Conservation (phyloP, 371 early-diverging fungal genomes). For the Blakeslea trispora region DNA sequence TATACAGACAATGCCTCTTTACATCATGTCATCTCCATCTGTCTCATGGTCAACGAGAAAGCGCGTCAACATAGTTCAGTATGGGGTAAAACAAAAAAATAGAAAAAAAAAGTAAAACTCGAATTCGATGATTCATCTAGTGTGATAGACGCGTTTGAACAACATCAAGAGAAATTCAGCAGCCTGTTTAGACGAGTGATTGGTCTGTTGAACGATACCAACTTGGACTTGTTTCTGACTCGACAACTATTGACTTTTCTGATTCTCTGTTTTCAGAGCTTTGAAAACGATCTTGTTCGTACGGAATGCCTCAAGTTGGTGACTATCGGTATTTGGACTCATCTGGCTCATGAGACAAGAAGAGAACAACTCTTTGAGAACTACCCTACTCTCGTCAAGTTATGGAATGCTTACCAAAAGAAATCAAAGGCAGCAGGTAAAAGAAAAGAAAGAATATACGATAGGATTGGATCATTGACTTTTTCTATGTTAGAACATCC, state of each 20-base stretch:
- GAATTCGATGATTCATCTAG: too few species aligned
- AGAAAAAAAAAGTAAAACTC: too few species aligned
- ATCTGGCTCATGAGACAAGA: conserved; percentile 49
- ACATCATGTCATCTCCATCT: conserved; percentile 73
- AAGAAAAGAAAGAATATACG: too few species aligned
- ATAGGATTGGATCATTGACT: too few species aligned
- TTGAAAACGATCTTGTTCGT: conserved; percentile 77
- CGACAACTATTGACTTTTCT: conserved; percentile 67
- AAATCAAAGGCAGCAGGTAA: conserved; percentile 53
- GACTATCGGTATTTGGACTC: conserved; percentile 74
- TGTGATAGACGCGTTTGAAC: conserved; percentile 45
- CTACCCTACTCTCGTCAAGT: conserved; percentile 63
- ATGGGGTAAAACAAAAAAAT: too few species aligned
- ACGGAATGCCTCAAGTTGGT: conserved; percentile 76
- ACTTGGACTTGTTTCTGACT: conserved; percentile 39
- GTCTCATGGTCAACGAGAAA: conserved; percentile 87
- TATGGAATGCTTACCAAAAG: conserved; percentile 66
- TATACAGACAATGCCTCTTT: conserved; percentile 53
- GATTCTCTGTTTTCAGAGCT: conserved; percentile 75
- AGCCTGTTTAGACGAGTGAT: conserved; percentile 60
- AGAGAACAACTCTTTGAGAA: conserved; percentile 58
- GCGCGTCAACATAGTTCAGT: conserved; percentile 63
- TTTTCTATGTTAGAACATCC: too few species aligned
- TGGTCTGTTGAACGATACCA: conserved; percentile 37
- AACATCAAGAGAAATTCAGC: conserved; percentile 57